Evolutionary conservation across 768 basidiomycete species (phyloP).

Genomic region (Tylopilus subfusipes): DNA sequence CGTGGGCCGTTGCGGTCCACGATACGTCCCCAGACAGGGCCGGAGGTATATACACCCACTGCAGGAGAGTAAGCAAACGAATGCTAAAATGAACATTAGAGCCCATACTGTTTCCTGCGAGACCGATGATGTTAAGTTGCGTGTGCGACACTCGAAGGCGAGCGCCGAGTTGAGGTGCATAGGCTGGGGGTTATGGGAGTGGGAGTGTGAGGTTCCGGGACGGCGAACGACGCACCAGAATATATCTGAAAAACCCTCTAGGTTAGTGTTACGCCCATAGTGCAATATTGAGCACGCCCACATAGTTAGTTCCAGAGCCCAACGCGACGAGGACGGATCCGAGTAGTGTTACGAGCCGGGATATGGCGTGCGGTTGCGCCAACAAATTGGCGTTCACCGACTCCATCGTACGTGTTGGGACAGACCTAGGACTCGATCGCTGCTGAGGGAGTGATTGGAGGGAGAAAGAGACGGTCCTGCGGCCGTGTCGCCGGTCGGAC

Average conservation of each 20-base stretch:
- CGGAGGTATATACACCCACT: conserved; percentile 77
- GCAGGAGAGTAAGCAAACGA: not conserved
- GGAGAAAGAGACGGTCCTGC: not conserved
- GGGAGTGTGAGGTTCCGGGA: too few relatives aligned
- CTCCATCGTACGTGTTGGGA: conserved; percentile 6
- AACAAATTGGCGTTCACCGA: conserved; percentile 10
- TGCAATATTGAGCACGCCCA: conserved; percentile 33
- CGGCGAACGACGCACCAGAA: conserved; percentile 21
- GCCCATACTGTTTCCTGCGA: conserved; percentile 69
- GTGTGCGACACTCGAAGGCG: conserved; percentile 75
- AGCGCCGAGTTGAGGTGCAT: conserved; percentile 82
- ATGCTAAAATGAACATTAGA: not conserved
- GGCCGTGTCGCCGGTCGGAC: not conserved
- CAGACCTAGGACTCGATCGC: not conserved
- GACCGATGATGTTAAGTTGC: conserved; percentile 73
- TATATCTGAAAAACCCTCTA: conserved; percentile 20
- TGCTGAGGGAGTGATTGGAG: not conserved
- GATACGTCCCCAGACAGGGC: conserved; percentile 76
- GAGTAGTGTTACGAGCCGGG: conserved; percentile 47
- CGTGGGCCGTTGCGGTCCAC: conserved; percentile 74
- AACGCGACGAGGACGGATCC: conserved; percentile 59
- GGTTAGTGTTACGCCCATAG: not conserved
- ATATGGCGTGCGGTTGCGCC: conserved; percentile 22
- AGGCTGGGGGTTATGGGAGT: conserved; percentile 45
- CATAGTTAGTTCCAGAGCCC: conserved; percentile 73